Base-by-base conservation (phyloP, 352 stramenopile species). In the Discostella stelligera region DNA sequence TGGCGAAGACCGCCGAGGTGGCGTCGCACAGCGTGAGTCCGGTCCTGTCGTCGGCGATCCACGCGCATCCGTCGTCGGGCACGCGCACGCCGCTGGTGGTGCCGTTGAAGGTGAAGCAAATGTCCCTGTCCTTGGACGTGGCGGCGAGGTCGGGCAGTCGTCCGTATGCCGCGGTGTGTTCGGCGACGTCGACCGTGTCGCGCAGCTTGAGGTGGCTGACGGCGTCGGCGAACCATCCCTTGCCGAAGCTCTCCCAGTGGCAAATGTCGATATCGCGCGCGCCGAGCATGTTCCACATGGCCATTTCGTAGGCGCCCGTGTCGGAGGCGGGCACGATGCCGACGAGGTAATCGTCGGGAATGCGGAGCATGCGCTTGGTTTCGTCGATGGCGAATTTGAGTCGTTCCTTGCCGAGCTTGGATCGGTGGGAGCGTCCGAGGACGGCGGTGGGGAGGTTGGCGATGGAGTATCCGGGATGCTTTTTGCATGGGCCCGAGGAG, bases 261-360 rank as follows among this genome's bases (percentile, higher is more conserved):
- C 88, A 93, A 79, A 92, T 83, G 73, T 95, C 91, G 54, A 98
- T 94, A 70, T 93, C 96, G 0, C 94, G 88, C 32, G 89, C 86
- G 37, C 97, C 97, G 20, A 99, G 91, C 89, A 99, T 96, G 77
- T 93, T 98, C 97, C 97, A 99, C 97, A 99, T 99, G 53, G 96
- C 97, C 97, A 99, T 99, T 88, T 99, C 97, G 79, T 98, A 99
- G 13, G 97, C 97, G 27, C 97, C 97, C 25, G 97, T 99, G 85
- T 99, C 97, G 7, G 95, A 98, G 48, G 96, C 97, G 41, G 97
- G 97, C 44, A 99, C 96, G 70, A 99, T 98, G 52, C 96, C 96
- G 11, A 98, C 82, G 21, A 94, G 88, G 86, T 98, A 99, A 77
- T 98, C 88, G 7, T 97, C 91, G 20, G 97, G 97, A 18, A 99